Percentiles rank a stretch among this genome's conserved stretches.
Conservation (phyloP, 306 rosid genomes). For the Vigna reflexopilosa region DNA sequence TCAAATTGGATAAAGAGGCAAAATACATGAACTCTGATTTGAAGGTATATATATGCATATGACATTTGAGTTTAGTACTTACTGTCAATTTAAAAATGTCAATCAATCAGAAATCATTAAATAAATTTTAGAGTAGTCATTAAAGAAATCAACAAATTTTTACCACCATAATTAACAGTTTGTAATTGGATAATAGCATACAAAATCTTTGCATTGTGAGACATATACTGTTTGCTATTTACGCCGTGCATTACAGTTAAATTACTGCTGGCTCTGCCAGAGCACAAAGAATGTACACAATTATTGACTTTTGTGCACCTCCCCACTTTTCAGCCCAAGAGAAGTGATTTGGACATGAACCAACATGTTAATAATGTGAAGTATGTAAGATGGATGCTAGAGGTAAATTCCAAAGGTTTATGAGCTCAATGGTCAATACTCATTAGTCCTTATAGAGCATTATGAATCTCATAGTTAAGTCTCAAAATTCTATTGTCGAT, state of each 20-base stretch:
- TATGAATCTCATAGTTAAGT: slow-evolving; percentile 28
- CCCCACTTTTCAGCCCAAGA: slow-evolving; percentile 68
- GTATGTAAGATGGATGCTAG: slow-evolving; percentile 92
- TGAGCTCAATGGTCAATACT: neutral
- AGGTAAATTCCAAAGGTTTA: slow-evolving; percentile 58
- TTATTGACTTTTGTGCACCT: slow-evolving; percentile 34
- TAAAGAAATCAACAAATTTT: neutral
- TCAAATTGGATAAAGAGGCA: slow-evolving; percentile 74
- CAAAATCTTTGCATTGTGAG: neutral
- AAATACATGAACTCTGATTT: slow-evolving; percentile 67
- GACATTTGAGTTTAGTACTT: neutral
- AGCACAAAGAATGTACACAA: slow-evolving; percentile 22
- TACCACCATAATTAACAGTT: neutral
- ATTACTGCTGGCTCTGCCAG: slow-evolving; percentile 16
- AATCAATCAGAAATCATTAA: neutral
- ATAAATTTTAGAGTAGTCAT: neutral
- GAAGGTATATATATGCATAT: slow-evolving; percentile 47
- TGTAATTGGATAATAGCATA: neutral
- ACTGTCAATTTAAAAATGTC: neutral
- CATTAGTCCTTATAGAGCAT: neutral
- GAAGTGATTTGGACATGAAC: slow-evolving; percentile 97
- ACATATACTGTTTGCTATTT: neutral
- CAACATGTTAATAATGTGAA: slow-evolving; percentile 92
- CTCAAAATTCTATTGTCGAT: neutral
- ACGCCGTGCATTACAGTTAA: slow-evolving; percentile 17